Conservation (phyloP, 805 yeast species). For the Zygosaccharomyces rouxii region DNA sequence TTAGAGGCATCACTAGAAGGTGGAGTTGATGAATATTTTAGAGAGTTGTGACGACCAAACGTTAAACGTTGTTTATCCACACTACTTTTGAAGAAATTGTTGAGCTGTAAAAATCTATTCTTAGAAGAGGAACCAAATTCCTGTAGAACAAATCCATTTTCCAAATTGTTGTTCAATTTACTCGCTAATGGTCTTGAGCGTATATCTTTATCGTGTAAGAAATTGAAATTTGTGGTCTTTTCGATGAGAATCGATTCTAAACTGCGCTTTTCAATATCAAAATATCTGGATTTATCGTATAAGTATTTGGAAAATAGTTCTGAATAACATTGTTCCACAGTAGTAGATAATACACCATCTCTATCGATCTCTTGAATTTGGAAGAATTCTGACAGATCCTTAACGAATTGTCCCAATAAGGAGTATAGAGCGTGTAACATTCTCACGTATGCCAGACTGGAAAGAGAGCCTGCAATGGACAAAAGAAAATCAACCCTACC, state of each 20-base stretch:
- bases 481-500: constrained; percentile 54
- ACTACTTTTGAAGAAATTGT: constrained; percentile 52
- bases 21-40: constrained; percentile 7
- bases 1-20: constrained; percentile 1
- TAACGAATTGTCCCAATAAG: constrained; percentile 54
- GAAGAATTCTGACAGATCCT: constrained; percentile 60
- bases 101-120: constrained; percentile 48
- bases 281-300: constrained; percentile 57
- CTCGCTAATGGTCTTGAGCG: constrained; percentile 26
- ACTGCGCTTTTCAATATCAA: constrained; percentile 64
- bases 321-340: constrained; percentile 67
- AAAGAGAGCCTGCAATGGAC: constrained; percentile 56
- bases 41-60: constrained; percentile 21
- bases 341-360: constrained; percentile 37
- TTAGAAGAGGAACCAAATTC: constrained; percentile 25
- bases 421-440: constrained; percentile 64
- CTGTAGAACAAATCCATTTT: constrained; percentile 16
- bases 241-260: constrained; percentile 43
- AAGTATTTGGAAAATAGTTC: constrained; percentile 71
- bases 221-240: constrained; percentile 33
- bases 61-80: constrained; percentile 42
- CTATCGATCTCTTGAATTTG: constrained; percentile 42
- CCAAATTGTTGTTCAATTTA: constrained; percentile 31
- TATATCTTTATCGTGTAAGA: constrained; percentile 32
- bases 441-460: constrained; percentile 71